These are phyloP conservation scores for Globisporangium solare DNA, from an alignment of 352 stramenopile genomes.

Conservation along the genomic window DNA sequence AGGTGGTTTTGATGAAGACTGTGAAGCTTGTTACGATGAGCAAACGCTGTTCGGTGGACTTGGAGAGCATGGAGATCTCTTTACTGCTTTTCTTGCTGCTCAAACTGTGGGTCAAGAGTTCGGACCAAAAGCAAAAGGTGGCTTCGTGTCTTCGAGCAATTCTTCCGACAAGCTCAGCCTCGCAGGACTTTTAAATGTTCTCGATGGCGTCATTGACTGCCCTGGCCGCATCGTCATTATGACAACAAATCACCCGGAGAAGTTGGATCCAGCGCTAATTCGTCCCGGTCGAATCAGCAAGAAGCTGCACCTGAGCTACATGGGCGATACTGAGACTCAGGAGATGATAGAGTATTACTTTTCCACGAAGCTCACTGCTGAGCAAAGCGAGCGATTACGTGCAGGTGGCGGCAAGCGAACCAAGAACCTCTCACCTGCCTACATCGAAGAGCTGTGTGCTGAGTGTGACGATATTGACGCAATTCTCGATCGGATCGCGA, in stretches of 20 bases:
- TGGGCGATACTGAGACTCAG: conserved; percentile 34
- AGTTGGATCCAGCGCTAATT: conserved; percentile 89
- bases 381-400: conserved; percentile 19
- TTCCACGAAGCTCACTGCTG: conserved; percentile 20
- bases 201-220: conserved; percentile 90
- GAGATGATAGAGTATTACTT: conserved; percentile 80
- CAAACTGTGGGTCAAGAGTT: conserved; percentile 5
- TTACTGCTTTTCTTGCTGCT: background rate
- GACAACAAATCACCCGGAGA: conserved; percentile 92
- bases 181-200: conserved; percentile 82
- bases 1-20: background rate
- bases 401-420: background rate
- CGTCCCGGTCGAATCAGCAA: conserved; percentile 89
- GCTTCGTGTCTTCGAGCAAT: conserved; percentile 16
- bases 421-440: conserved; percentile 29
- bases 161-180: conserved; percentile 74
- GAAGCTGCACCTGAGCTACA: conserved; percentile 71
- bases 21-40: background rate
- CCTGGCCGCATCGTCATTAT: conserved; percentile 90
- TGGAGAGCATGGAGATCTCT: conserved; percentile 2
- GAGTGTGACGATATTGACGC: conserved; percentile 34
- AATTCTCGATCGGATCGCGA: conserved; percentile 10
- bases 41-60: background rate
- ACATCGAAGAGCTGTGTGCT: conserved; percentile 54
- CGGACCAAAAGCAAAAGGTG: conserved; percentile 7